phyloP scores from a whole-genome alignment of 306 rosid species.

The Glycine latifolia region DNA sequence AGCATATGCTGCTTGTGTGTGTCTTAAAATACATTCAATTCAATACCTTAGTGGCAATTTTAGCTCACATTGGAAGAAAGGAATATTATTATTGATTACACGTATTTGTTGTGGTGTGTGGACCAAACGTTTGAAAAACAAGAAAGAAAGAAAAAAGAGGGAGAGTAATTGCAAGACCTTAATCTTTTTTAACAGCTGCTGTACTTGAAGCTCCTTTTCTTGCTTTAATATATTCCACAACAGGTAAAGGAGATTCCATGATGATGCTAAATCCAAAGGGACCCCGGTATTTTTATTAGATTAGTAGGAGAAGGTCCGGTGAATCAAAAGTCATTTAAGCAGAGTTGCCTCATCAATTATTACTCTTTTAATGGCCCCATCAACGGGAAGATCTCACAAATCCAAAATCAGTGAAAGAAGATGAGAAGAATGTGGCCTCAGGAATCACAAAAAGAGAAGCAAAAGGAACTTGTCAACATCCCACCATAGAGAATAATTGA shows the following conservation, averaged over 20 bases:
- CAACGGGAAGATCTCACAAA: slow-evolving; percentile 57
- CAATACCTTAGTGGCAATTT: slow-evolving; percentile 46
- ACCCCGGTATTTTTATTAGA: slow-evolving; percentile 58
- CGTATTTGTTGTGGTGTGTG: slow-evolving; percentile 51
- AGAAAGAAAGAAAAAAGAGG: slow-evolving; percentile 41
- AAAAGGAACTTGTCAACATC: slow-evolving; percentile 85
- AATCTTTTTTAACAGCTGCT: slow-evolving; percentile 75
- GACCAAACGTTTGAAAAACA: slow-evolving; percentile 65
- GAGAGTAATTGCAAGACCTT: slow-evolving; percentile 59
- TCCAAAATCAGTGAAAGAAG: slow-evolving; percentile 67
- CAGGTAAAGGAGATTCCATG: slow-evolving; percentile 84
- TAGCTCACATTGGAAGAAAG: slow-evolving; percentile 76
- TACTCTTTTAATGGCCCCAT: slow-evolving; percentile 69
- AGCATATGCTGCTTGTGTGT: slow-evolving; percentile 49
- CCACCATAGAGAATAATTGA: slow-evolving; percentile 62
- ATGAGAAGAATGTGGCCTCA: slow-evolving; percentile 83
- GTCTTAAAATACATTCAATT: slow-evolving; percentile 33
- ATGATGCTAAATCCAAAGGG: slow-evolving; percentile 81
- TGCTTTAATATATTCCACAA: slow-evolving; percentile 86
- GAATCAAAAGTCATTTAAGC: slow-evolving; percentile 76
- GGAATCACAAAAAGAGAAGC: slow-evolving; percentile 83
- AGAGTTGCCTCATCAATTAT: slow-evolving; percentile 73
- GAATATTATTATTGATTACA: slow-evolving; percentile 78
- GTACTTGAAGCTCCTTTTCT: slow-evolving; percentile 65
- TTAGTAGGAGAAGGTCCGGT: slow-evolving; percentile 68